Percentiles rank a stretch among this genome's conserved stretches.
These are phyloP conservation scores for Gregarina niphandrodes DNA, from an alignment of 169 alveolate genomes.

Conservation along the genomic window DNA sequence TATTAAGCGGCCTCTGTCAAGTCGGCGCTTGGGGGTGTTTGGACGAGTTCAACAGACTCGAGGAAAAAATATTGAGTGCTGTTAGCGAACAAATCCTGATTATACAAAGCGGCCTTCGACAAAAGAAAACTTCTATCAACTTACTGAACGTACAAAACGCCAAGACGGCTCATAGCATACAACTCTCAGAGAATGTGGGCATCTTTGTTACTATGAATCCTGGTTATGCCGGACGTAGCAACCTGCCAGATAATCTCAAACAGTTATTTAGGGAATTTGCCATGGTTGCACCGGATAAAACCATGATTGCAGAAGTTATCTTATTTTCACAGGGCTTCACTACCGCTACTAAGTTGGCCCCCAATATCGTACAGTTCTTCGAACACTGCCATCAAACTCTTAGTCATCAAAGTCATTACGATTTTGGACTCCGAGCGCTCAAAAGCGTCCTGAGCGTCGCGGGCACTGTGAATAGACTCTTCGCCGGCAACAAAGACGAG, in stretches of 20 bases:
- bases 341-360: constrained; percentile 68
- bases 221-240: constrained; percentile 88
- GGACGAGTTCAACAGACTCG: constrained; percentile 91
- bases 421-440: constrained; percentile 89
- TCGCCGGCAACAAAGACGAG: constrained; percentile 21
- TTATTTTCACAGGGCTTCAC: constrained; percentile 79
- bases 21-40: constrained; percentile 95
- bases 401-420: constrained; percentile 82
- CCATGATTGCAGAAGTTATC: constrained; percentile 59
- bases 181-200: constrained; percentile 60
- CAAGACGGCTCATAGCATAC: background rate
- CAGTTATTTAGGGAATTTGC: constrained; percentile 70
- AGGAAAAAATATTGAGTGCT: constrained; percentile 80
- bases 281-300: constrained; percentile 66
- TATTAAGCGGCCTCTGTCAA: constrained; percentile 57
- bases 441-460: constrained; percentile 73
- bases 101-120: constrained; percentile 66
- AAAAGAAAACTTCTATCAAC: constrained; percentile 36
- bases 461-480: constrained; percentile 66
- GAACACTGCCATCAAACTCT: constrained; percentile 71
- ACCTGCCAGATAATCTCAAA: constrained; percentile 79
- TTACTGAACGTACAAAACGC: background rate
- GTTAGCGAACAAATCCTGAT: constrained; percentile 72
- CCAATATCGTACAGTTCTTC: constrained; percentile 73
- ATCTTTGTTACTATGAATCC: constrained; percentile 95